Evolutionary conservation across 495 filamentous ascomycete species (phyloP).

Genomic region (Tuber borchii): DNA sequence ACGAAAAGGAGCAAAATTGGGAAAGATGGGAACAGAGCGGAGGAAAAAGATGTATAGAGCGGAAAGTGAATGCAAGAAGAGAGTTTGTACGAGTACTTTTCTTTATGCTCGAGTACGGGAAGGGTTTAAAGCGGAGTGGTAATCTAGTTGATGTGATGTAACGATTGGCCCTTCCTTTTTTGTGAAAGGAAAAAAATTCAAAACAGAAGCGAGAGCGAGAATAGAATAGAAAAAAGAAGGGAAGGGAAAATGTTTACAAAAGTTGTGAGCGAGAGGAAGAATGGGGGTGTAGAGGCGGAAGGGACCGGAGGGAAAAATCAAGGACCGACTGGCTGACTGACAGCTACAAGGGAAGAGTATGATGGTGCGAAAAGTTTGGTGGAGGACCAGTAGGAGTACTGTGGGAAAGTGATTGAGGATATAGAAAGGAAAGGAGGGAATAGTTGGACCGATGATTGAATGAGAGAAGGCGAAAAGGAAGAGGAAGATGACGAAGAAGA

Average conservation of each 20-base stretch:
- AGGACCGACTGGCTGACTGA: conserved; percentile 6
- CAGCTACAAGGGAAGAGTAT: background rate
- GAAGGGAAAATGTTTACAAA: background rate
- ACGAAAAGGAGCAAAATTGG: background rate
- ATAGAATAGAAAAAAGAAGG: background rate
- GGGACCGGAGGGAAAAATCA: conserved; percentile 8
- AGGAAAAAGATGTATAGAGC: background rate
- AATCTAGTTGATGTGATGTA: background rate
- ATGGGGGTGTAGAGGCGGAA: conserved; percentile 1
- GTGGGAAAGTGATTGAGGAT: conserved; percentile 5
- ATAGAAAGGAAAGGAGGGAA: conserved; percentile 14
- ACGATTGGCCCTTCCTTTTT: conserved; percentile 1
- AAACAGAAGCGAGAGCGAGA: background rate
- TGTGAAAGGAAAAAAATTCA: background rate
- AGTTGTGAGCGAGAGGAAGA: background rate
- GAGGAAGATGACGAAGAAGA: conserved; percentile 7
- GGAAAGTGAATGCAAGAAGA: background rate
- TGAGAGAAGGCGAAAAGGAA: background rate
- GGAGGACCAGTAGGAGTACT: background rate
- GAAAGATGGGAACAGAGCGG: background rate
- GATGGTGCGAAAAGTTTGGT: background rate
- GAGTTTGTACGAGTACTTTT: conserved; percentile 1
- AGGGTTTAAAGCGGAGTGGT: background rate
- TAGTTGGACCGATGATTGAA: background rate
- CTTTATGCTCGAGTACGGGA: background rate